Conservation (phyloP, 352 stramenopile species). For the Phytophthora parvispora region DNA sequence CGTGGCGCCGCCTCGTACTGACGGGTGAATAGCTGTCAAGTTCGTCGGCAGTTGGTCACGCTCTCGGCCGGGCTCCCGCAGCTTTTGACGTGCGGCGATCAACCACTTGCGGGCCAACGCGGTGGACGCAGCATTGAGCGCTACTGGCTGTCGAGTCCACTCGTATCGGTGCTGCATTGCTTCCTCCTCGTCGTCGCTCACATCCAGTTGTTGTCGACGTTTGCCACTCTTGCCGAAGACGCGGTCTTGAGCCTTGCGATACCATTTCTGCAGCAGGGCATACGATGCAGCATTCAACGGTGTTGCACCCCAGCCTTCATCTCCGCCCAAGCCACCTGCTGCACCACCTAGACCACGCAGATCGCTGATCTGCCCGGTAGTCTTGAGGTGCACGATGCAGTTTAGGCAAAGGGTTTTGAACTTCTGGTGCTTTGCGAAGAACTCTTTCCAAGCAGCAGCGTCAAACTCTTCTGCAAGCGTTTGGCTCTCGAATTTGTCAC, state of each 20-base stretch:
- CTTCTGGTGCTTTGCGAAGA: slow-evolving; percentile 94
- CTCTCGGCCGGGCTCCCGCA: slow-evolving; percentile 59
- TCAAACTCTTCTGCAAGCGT: slow-evolving; percentile 93
- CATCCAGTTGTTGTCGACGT: slow-evolving; percentile 66
- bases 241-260: slow-evolving; percentile 91
- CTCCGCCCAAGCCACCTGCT: slow-evolving; percentile 26
- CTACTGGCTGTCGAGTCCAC: slow-evolving; percentile 83
- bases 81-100: slow-evolving; percentile 63
- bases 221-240: slow-evolving; percentile 85
- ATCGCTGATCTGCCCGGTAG: slow-evolving; percentile 31
- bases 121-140: slow-evolving; percentile 80
- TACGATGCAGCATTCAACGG: slow-evolving; percentile 88
- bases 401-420: slow-evolving; percentile 97
- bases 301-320: slow-evolving; percentile 62
- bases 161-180: slow-evolving; percentile 68
- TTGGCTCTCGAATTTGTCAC: slow-evolving; percentile 93
- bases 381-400: slow-evolving; percentile 90
- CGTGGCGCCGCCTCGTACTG: slow-evolving; percentile 63
- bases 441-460: slow-evolving; percentile 96
- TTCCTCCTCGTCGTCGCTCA: slow-evolving; percentile 92
- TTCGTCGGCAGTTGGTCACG: slow-evolving; percentile 56
- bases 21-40: slow-evolving; percentile 61
- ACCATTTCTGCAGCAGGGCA: slow-evolving; percentile 94
- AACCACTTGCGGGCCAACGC: slow-evolving; percentile 90
- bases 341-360: slow-evolving; percentile 31